Conservation (phyloP, 768 basidiomycete genomes). For the Fomitopsis pulvina region DNA sequence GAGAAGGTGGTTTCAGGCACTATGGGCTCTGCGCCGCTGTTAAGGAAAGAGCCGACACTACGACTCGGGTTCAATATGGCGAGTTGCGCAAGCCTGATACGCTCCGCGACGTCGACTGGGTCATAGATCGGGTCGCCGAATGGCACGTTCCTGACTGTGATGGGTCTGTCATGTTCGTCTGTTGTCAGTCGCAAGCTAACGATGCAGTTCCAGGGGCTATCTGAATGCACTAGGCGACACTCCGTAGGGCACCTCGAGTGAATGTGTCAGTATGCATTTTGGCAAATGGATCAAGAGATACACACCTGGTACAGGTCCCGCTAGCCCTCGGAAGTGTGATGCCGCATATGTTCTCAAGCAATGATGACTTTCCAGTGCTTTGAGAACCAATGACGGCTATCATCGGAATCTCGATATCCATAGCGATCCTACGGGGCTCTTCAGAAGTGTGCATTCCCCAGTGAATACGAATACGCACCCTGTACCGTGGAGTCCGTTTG, state of each 20-base stretch:
- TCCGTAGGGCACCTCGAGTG: constrained; percentile 31
- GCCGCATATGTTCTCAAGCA: constrained; percentile 73
- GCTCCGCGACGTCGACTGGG: constrained; percentile 52
- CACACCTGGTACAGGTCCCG: constrained; percentile 69
- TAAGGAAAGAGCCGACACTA: constrained; percentile 30
- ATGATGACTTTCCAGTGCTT: constrained; percentile 69
- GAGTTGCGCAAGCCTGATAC: constrained; percentile 57
- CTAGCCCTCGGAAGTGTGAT: constrained; percentile 63
- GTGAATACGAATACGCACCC: constrained; percentile 35
- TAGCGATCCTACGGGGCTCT: constrained; percentile 42
- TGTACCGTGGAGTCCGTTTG: constrained; percentile 53
- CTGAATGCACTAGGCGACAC: constrained; percentile 23
- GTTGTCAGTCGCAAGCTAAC: constrained; percentile 25
- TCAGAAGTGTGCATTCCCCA: background rate
- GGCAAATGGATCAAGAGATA: background rate
- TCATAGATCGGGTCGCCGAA: constrained; percentile 37
- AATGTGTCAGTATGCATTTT: background rate
- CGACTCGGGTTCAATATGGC: constrained; percentile 57
- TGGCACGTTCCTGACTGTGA: constrained; percentile 26
- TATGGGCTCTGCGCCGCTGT: constrained; percentile 12
- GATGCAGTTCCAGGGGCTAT: constrained; percentile 26
- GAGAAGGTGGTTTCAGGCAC: constrained; percentile 21
- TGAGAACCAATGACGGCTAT: constrained; percentile 71
- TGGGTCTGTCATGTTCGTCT: constrained; percentile 17
- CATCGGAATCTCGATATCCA: constrained; percentile 66